Evolutionary conservation across 768 basidiomycete genomes (phyloP).

Genomic region (Antrodiella citrinella): DNA sequence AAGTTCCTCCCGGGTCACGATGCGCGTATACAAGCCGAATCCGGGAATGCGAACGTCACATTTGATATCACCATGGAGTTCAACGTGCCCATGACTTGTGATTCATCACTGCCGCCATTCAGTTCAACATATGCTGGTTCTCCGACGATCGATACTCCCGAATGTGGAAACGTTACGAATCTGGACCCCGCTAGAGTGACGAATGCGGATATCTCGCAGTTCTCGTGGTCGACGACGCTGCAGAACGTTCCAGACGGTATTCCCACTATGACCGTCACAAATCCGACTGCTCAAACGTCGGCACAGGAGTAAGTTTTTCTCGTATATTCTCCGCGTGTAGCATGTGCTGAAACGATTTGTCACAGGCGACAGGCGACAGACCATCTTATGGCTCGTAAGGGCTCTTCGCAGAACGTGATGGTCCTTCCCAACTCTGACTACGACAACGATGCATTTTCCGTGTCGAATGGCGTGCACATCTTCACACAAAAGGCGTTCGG

Average conservation of each 20-base stretch:
- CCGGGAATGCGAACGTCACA: constrained; percentile 44
- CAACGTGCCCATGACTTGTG: constrained; percentile 68
- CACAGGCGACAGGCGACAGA: constrained; percentile 57
- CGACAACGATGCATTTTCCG: constrained; percentile 48
- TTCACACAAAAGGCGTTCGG: constrained; percentile 81
- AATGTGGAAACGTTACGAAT: constrained; percentile 42
- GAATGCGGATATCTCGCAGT: constrained; percentile 50
- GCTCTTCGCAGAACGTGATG: constrained; percentile 64
- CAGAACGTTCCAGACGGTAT: constrained; percentile 76
- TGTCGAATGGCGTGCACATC: constrained; percentile 55
- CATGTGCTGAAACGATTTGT: too few species aligned
- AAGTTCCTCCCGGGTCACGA: constrained; percentile 86
- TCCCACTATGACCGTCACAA: constrained; percentile 59
- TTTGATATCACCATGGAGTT: constrained; percentile 73
- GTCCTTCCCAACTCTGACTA: constrained; percentile 85
- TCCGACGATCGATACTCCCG: constrained; percentile 42
- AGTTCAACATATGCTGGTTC: constrained; percentile 53
- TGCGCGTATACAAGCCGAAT: constrained; percentile 47
- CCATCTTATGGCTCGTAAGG: constrained; percentile 77
- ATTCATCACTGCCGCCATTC: constrained; percentile 53
- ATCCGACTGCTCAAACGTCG: constrained; percentile 33
- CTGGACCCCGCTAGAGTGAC: constrained; percentile 42
- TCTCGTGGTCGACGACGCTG: constrained; percentile 71
- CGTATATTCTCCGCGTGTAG: too few species aligned
- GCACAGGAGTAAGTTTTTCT: constrained; percentile 57